These are phyloP conservation scores for Candida glucosophila DNA, from an alignment of 1,139 yeast species.

Conservation along the genomic window DNA sequence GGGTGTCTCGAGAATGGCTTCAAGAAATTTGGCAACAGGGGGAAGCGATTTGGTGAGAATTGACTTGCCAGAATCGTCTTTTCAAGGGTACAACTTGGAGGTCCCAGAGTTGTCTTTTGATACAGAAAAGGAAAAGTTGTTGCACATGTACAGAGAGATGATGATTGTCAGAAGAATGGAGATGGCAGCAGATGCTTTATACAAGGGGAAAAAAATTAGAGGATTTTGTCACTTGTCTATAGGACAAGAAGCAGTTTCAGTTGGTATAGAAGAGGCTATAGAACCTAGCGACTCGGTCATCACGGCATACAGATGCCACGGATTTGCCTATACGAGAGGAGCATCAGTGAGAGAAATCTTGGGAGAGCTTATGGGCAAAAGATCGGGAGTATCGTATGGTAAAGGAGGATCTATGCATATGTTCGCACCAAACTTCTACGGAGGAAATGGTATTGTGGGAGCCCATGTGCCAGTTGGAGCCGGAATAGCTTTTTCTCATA, in stretches of 20 bases:
- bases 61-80: slow-evolving; percentile 67
- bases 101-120: slow-evolving; percentile 62
- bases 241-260: slow-evolving; percentile 98
- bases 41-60: slow-evolving; percentile 38
- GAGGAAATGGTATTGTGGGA: slow-evolving; percentile 99
- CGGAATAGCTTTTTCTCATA: slow-evolving; percentile 95
- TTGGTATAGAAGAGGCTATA: slow-evolving; percentile 94
- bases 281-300: slow-evolving; percentile 77
- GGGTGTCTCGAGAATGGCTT: neutral
- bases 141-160: slow-evolving; percentile 97
- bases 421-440: slow-evolving; percentile 91
- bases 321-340: slow-evolving; percentile 94
- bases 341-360: slow-evolving; percentile 82
- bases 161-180: slow-evolving; percentile 92
- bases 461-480: slow-evolving; percentile 99
- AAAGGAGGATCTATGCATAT: slow-evolving; percentile 99
- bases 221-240: slow-evolving; percentile 99
- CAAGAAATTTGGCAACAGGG: slow-evolving; percentile 28
- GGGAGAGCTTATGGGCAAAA: slow-evolving; percentile 95
- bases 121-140: slow-evolving; percentile 69
- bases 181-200: slow-evolving; percentile 96
- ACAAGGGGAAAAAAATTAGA: slow-evolving; percentile 96
- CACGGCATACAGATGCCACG: slow-evolving; percentile 98
- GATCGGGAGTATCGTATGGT: slow-evolving; percentile 92
- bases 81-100: slow-evolving; percentile 80